Evolutionary conservation across 2,329 filamentous ascomycete species (phyloP), one percentile per base, ranked within the genome.

Genomic region (Aaosphaeria pasadenensis): DNA sequence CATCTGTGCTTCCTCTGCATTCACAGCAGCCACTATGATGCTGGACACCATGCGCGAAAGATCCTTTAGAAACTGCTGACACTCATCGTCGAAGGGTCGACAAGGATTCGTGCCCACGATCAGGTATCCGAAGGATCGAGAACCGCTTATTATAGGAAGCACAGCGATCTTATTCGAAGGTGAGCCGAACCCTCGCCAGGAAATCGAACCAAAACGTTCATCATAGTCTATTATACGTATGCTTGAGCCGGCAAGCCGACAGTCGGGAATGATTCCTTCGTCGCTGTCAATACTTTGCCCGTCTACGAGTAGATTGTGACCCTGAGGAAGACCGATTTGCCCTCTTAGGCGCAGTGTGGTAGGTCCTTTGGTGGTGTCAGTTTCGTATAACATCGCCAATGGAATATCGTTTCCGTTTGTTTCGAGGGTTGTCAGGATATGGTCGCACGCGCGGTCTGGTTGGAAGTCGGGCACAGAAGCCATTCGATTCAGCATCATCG

Each of bases 21-120:
- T 60, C 9, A 57, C 49, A 5, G 61, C 60, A 7, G 58, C 49
- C 1, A 55, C 51, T 5, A 69, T 50, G 40, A 67, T 56, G 39
- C 64, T 64, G 0, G 67, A 63, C 4, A 61, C 52, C 55, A 70
- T 66, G 7, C 60, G 60, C 6, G 53, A 47, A 3, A 72, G 56
- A 31, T 70, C 62, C 17, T 55, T 56, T 13, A 67, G 42, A 33
- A 71, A 70, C 28, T 67, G 66, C 42, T 63, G 45, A 38, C 64
- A 67, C 6, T 53, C 50, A 1, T 53, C 49, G 39, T 71, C 69
- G 41, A 63, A 62, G 1, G 60, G 59, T 11, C 69, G 59, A 30
- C 57, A 66, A 1, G 67, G 69, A 42, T 71, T 72, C 1, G 67
- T 63, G 0, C 68, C 71, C 4, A 67, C 49, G 11, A 72, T 41